Conservation (phyloP, 148 eudicot genomes). For the Rhododendron ferrugineum region DNA sequence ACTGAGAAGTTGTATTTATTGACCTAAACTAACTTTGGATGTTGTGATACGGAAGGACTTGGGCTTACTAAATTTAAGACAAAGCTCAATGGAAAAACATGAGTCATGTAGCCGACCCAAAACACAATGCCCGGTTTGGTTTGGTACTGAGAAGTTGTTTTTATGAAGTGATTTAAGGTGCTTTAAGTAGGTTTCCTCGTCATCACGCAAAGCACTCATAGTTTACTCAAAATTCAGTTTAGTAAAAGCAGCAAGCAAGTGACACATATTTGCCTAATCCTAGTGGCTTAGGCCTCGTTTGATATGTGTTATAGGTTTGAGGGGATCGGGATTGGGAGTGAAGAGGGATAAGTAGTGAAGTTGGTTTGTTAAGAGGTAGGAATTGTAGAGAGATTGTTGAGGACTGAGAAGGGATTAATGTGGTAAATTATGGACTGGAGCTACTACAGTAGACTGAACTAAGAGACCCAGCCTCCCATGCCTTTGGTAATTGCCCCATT, state of each 20-base stretch:
- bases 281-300: background rate
- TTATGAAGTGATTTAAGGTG: background rate
- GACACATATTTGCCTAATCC: background rate
- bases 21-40: too few relatives aligned
- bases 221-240: background rate
- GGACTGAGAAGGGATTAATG: background rate
- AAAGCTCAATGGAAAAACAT: too few relatives aligned
- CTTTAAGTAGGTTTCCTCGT: background rate
- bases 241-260: background rate
- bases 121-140: too few relatives aligned
- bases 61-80: too few relatives aligned
- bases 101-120: too few relatives aligned
- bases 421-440: background rate
- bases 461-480: background rate
- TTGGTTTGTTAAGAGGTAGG: background rate
- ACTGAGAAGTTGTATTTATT: background rate
- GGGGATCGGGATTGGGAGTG: background rate
- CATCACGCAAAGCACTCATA: background rate
- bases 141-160: background rate
- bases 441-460: background rate
- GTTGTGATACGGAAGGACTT: too few relatives aligned
- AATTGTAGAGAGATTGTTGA: background rate
- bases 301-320: background rate
- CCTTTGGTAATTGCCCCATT: background rate
- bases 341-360: background rate